phyloP scores from a whole-genome alignment of 306 rosid species.

The Gleditsia sinensis region DNA sequence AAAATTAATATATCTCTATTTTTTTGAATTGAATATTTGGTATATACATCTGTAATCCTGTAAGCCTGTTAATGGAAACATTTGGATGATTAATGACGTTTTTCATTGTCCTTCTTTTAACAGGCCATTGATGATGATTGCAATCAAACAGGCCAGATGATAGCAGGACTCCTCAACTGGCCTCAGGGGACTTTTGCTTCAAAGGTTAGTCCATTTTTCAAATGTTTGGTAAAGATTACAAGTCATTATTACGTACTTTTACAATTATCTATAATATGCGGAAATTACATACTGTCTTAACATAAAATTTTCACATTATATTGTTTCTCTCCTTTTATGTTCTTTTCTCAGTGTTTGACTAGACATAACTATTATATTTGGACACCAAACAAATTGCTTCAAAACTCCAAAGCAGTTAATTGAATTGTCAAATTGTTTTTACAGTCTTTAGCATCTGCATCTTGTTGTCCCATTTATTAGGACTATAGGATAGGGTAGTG shows the following conservation, averaged over 20 bases:
- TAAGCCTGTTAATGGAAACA: neutral
- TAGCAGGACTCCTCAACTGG: constrained; percentile 94
- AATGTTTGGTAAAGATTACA: neutral
- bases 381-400: constrained; percentile 15
- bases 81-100: neutral
- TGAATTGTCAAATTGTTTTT: too few relatives aligned
- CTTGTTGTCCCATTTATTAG: too few relatives aligned
- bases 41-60: neutral
- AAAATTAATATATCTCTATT: neutral
- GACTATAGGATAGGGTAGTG: too few relatives aligned
- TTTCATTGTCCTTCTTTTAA: neutral
- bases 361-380: neutral
- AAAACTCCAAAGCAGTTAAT: constrained; percentile 13
- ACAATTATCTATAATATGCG: neutral
- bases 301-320: neutral
- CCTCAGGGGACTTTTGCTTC: constrained; percentile 98
- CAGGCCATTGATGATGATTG: constrained; percentile 99
- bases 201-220: constrained; percentile 56
- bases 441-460: too few relatives aligned
- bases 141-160: constrained; percentile 97
- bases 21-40: neutral
- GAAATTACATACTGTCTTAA: neutral
- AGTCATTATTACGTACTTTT: constrained; percentile 2
- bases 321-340: constrained; percentile 9
- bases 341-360: neutral